These are phyloP conservation scores for Microbotryomycetes sp. DNA, from an alignment of 1,284 basidiomycete species.

Conservation along the genomic window DNA sequence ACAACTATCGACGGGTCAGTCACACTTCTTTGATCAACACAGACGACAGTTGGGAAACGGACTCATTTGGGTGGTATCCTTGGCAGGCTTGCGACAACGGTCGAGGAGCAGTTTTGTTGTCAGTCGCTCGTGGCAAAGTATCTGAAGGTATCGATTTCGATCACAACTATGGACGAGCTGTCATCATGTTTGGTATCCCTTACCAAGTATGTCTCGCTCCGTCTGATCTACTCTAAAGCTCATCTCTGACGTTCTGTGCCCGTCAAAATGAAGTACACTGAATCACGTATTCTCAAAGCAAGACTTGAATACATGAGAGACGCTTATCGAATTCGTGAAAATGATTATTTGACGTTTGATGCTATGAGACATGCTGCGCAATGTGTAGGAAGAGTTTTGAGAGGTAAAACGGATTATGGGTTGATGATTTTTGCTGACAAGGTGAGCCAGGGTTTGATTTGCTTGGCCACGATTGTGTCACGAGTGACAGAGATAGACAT, in stretches of 20 bases:
- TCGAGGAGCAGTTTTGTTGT: conserved; percentile 89
- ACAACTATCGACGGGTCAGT: conserved; percentile 87
- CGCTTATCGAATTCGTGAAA: conserved; percentile 95
- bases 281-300: conserved; percentile 94
- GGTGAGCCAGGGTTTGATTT: conserved; percentile 48
- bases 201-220: conserved; percentile 49
- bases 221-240: not conserved
- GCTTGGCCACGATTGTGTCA: not conserved
- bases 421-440: conserved; percentile 99
- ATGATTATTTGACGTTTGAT: conserved; percentile 97
- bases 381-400: conserved; percentile 93
- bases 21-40: no score
- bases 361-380: conserved; percentile 99
- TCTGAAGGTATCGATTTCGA: conserved; percentile 99
- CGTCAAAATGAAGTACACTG: conserved; percentile 71
- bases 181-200: conserved; percentile 88
- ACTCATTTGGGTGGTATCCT: no score
- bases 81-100: conserved; percentile 94
- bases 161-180: conserved; percentile 96
- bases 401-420: conserved; percentile 99
- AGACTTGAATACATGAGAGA: conserved; percentile 97
- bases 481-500: not conserved
- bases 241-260: conserved; percentile 14
- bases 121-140: conserved; percentile 97
- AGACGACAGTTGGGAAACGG: not conserved